These are phyloP conservation scores for Cladosporium phlei DNA, from an alignment of 2,329 filamentous ascomycete species.

Conservation along the genomic window DNA sequence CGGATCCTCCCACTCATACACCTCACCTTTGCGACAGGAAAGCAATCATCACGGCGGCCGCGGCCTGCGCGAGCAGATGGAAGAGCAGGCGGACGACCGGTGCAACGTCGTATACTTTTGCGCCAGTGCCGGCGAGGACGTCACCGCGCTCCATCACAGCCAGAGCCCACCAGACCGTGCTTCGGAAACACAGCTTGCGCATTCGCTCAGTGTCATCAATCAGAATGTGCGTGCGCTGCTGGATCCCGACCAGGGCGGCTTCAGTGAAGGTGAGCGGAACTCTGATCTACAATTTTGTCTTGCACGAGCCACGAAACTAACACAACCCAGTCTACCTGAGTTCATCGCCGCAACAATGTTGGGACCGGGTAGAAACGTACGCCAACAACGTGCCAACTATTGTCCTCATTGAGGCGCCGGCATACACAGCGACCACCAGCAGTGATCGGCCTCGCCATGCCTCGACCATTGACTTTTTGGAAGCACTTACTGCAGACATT, in stretches of 20 bases:
- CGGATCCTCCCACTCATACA: neutral
- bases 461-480: conserved; percentile 20
- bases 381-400: conserved; percentile 23
- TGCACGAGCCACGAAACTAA: conserved; percentile 11
- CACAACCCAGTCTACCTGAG: conserved; percentile 26
- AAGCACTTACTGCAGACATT: conserved; percentile 21
- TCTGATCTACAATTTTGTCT: neutral
- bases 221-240: conserved; percentile 28
- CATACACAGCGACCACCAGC: conserved; percentile 7
- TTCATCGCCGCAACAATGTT: conserved; percentile 24
- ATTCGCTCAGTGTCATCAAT: conserved; percentile 20
- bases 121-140: conserved; percentile 20
- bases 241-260: conserved; percentile 30
- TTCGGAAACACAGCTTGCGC: conserved; percentile 2
- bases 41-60: conserved; percentile 3
- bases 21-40: conserved; percentile 2
- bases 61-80: conserved; percentile 22
- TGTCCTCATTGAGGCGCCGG: conserved; percentile 25
- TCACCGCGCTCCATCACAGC: conserved; percentile 24
- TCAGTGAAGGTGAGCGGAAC: conserved; percentile 27
- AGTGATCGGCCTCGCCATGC: conserved; percentile 4
- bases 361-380: conserved; percentile 23
- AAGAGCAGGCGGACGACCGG: conserved; percentile 23
- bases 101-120: conserved; percentile 32
- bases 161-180: conserved; percentile 16